Evolutionary conservation across 2,329 filamentous ascomycete species (phyloP), one percentile per base, ranked within the genome.

Genomic region (Chaetomiaceae sp.): DNA sequence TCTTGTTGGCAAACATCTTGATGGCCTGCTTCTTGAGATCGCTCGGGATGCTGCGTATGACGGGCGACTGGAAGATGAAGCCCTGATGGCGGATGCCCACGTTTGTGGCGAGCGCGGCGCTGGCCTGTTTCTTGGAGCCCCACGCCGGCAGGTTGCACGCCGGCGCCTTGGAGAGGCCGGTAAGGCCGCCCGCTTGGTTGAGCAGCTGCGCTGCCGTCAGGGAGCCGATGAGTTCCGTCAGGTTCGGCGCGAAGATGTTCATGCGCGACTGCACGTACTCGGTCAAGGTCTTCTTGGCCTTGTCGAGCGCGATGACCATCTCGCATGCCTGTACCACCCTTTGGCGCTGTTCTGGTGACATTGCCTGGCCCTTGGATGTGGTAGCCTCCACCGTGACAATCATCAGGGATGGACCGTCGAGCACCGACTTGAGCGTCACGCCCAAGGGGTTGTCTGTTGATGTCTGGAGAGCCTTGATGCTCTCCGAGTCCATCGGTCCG

Each of bases 211-310:
- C 93, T 7, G 93, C 92, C 3, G 92, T 96, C 16, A 96, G 77
- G 0, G 92, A 93, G 16, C 93, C 93, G 51, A 99, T 87, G 16
- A 99, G 79, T 1, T 83, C 85, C 0, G 93, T 96, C 48, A 97
- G 72, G 62, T 99, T 99, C 0, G 93, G 93, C 4, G 93, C 93
- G 65, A 97, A 97, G 30, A 95, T 77, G 59, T 87, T 93, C 89
- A 99, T 97, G 55, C 93, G 87, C 31, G 92, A 96, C 70, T 96
- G 89, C 14, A 99, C 93, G 63, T 96, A 99, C 65, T 93, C 86
- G 2, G 89, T 95, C 48, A 99, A 77, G 0, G 84, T 87, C 55
- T 81, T 85, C 69, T 96, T 96, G 23, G 92, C 90, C 58, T 79
- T 83, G 66, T 97, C 89, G 9, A 99, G 82, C 33, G 84, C 79